Base-by-base conservation (phyloP, 495 filamentous ascomycete species). In the Polyplosphaeria fusca region DNA sequence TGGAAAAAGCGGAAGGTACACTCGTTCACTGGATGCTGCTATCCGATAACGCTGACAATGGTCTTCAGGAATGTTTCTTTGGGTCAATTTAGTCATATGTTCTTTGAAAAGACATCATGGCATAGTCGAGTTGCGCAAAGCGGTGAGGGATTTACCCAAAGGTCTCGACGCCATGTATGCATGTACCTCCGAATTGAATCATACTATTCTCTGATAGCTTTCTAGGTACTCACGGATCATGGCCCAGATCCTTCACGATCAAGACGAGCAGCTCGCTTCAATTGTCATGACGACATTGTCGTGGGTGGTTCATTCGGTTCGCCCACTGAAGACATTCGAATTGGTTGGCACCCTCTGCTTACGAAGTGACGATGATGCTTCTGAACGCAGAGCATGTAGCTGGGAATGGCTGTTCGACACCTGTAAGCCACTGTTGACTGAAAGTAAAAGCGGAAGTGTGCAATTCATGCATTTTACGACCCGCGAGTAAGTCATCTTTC, bases 381-480 rank as follows among this genome's bases (percentile, higher is more conserved):
- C 11, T 11, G 20, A 11, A 9, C 7, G 5, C 9, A 42, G 5
- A 42, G 9, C 39, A 42, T 13, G 19, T 20, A 11, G 39, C 18
- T 18, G 11, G 18, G 20, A 19, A 19, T 18, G 5, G 39, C n/a
- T 42, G 9, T 20, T 42, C 9, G 18, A 20, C 5, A 7, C 20
- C 18, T 42, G 39, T 19, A 42, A 19, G 7, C 39, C 39, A 9
- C 39, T 42, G 19, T 11, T 42, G 5, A 5, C 9, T 5, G 5
- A 13, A 5, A 7, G 5, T 20, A 19, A 5, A 5, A 18, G 20
- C 18, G 32, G 32, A 1, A 41, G 16, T 0, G 23, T 52, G 11
- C n/a, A 4, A 5, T 52, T 52, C 12, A 35, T 52, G 39, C 48
- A 52, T 37, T 52, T 52, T 35, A 39, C 48, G 4, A 25, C 41